These are phyloP conservation scores for Martiniozyma abietophila DNA, from an alignment of 805 yeast genomes.

Conservation along the genomic window DNA sequence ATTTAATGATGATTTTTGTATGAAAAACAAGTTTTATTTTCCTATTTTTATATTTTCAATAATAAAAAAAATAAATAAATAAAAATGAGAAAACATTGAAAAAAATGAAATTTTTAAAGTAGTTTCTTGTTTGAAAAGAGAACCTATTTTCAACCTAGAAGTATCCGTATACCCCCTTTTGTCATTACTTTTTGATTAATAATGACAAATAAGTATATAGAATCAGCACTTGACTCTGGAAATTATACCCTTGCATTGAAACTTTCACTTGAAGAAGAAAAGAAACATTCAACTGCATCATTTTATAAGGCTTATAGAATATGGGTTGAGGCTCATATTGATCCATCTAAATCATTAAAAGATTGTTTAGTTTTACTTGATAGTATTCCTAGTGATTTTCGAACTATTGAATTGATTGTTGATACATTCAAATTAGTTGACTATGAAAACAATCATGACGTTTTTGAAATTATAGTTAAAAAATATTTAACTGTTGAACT, in stretches of 20 bases:
- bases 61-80: too few relatives aligned
- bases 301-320: conserved; percentile 41
- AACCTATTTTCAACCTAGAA: too few relatives aligned
- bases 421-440: conserved; percentile 32
- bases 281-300: conserved; percentile 47
- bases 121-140: too few relatives aligned
- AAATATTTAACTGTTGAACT: conserved; percentile 44
- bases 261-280: conserved; percentile 37
- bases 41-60: too few relatives aligned
- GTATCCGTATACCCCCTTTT: neutral
- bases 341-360: conserved; percentile 25
- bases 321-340: conserved; percentile 28
- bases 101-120: too few relatives aligned
- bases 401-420: conserved; percentile 40
- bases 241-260: conserved; percentile 45
- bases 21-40: too few relatives aligned
- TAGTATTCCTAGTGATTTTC: conserved; percentile 45
- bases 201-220: conserved; percentile 20
- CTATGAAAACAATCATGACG: conserved; percentile 31
- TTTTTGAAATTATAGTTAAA: conserved; percentile 50
- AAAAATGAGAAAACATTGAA: too few relatives aligned
- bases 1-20: too few relatives aligned
- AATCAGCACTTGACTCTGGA: conserved; percentile 29
- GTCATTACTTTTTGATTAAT: neutral
- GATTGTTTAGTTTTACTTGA: conserved; percentile 23